Evolutionary conservation across 805 yeast species (phyloP), one percentile per base, ranked within the genome.

Genomic region (Candida qinlingensis): DNA sequence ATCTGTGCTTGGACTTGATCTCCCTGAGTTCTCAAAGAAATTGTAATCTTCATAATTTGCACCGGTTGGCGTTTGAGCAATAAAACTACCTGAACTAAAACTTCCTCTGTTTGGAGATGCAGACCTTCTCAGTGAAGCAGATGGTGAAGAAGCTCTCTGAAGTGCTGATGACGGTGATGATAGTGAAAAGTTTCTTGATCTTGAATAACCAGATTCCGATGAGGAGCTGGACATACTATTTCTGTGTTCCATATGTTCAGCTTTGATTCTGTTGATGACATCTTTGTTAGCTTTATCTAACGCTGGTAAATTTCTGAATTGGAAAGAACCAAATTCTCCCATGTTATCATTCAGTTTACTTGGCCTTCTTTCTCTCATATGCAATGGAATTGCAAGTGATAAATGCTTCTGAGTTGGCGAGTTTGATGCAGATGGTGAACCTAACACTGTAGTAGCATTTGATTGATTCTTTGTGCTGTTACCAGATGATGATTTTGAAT

Each of bases 221-320:
- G 74, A 68, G 6, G 72, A 65, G 29, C 69, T 65, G 3, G 68
- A 63, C 19, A 63, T 55, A 19, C 73, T 70, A n/a, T 66, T 61
- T 48, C 71, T 65, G 48, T 68, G 72, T 37, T 65, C 65, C 54
- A 83, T 55, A 64, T 88, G 96, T 63, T 92, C 98, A 31, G 75
- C 83, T 60, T 90, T 87, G 61, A 94, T 76, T 53, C 96, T 72
- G 59, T 87, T 87, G 54, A 94, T 89, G 11, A 87, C 91, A 67
- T 91, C 97, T 61, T 88, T 89, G 62, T 94, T 94, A 7, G 96
- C 97, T 58, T 86, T 87, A 57, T 94, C 98, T 48, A 95, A 74
- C 6, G 94, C 94, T 5, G 92, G 83, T 53, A 94, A 69, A 63
- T 94, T 94, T 55, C 97, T 75, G 68, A 87, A 94, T 50, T 87